A percentile compares a stretch with the other conserved stretches of the same genome.
Conservation (phyloP, 2,329 filamentous ascomycete genomes). For the Metarhizium robertsii region DNA sequence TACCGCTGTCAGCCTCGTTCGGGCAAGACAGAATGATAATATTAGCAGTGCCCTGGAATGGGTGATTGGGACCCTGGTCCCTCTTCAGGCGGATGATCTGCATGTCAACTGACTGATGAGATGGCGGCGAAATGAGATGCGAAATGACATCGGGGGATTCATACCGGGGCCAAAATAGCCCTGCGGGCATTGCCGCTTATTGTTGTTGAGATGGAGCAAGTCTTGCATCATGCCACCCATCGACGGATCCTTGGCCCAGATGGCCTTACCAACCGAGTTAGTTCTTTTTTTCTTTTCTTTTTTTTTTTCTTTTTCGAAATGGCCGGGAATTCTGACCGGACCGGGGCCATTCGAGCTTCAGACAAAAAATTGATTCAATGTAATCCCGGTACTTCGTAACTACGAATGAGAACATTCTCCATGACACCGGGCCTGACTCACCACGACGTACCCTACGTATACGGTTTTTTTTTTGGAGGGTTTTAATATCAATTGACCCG, state of each 20-base stretch:
- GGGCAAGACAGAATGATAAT: background rate
- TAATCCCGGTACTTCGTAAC: background rate
- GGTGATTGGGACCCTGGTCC: background rate
- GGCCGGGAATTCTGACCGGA: background rate
- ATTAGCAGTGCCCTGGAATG: background rate
- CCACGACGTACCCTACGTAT: background rate
- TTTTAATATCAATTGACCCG: background rate
- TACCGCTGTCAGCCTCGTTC: background rate
- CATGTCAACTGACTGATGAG: constrained; percentile 5
- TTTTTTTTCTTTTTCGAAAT: background rate
- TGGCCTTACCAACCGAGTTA: background rate
- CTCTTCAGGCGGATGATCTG: constrained; percentile 5
- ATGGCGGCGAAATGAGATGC: constrained; percentile 10
- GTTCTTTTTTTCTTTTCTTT: background rate
- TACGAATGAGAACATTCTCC: background rate
- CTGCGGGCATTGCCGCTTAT: background rate
- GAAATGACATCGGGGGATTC: constrained; percentile 8
- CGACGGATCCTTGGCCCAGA: background rate
- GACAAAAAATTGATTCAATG: background rate
- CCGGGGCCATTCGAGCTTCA: background rate
- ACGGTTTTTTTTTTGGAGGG: background rate
- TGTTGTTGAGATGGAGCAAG: background rate
- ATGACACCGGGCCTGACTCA: background rate
- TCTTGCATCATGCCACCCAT: background rate
- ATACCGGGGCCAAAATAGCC: background rate